These are phyloP conservation scores for Fusarium longipes DNA, from an alignment of 2,329 filamentous ascomycete genomes.

Conservation along the genomic window DNA sequence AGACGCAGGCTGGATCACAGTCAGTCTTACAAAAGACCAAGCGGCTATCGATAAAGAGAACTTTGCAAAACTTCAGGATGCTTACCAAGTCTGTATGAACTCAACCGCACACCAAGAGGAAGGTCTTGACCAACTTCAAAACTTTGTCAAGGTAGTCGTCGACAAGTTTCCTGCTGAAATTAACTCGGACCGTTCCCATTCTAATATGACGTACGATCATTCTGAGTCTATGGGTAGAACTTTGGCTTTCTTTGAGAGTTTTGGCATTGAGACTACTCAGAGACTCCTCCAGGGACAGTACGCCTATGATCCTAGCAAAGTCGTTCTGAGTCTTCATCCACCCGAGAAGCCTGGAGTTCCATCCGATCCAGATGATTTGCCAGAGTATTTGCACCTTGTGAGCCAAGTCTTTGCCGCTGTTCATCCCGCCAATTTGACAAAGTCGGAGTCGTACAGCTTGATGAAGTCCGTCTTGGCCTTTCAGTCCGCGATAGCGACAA, in stretches of 20 bases:
- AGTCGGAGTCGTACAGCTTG: not conserved
- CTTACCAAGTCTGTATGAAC: constrained; percentile 74
- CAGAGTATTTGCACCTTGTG: constrained; percentile 2
- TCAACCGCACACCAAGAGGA: constrained; percentile 64
- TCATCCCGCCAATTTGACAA: constrained; percentile 24
- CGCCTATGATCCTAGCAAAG: not conserved
- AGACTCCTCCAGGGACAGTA: not conserved
- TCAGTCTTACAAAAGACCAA: constrained; percentile 45
- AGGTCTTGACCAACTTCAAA: constrained; percentile 66
- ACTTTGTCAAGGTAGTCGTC: constrained; percentile 57
- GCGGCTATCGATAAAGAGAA: constrained; percentile 66
- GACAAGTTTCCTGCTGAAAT: constrained; percentile 9
- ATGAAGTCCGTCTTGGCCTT: not conserved
- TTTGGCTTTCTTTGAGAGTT: constrained; percentile 16
- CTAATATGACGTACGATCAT: not conserved
- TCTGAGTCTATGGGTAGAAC: constrained; percentile 3
- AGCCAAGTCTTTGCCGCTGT: constrained; percentile 8
- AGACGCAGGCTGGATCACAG: constrained; percentile 22
- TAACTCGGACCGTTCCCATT: fast-evolving
- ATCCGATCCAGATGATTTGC: not conserved
- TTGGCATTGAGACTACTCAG: constrained; percentile 20
- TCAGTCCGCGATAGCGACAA: not conserved
- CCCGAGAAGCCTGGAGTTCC: not conserved
- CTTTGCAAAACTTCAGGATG: constrained; percentile 72
- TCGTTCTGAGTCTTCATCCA: not conserved